These are phyloP conservation scores for Talaromyces verruculosus DNA, from an alignment of 2,329 filamentous ascomycete genomes.

Conservation along the genomic window DNA sequence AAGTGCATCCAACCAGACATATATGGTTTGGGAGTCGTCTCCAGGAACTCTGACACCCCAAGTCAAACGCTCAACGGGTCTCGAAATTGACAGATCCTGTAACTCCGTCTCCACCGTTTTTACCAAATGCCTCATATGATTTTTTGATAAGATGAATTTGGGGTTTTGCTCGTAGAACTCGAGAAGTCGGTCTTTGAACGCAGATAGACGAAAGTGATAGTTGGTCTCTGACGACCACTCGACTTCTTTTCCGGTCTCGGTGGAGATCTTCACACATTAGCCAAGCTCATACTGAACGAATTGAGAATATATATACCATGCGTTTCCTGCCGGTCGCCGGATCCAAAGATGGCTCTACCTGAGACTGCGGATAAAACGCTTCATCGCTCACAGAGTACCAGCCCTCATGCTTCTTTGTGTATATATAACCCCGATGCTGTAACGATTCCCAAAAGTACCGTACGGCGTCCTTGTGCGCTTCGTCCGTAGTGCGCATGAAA, in stretches of 20 bases:
- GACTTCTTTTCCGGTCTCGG: constrained; percentile 87
- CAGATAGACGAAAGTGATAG: constrained; percentile 90
- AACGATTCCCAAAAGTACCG: constrained; percentile 86
- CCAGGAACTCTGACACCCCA: constrained; percentile 91
- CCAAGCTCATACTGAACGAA: not conserved
- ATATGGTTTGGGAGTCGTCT: constrained; percentile 84
- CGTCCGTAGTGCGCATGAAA: constrained; percentile 90
- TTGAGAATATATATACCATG: constrained; percentile 54
- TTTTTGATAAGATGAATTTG: constrained; percentile 69
- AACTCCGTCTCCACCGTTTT: constrained; percentile 69
- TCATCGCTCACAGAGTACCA: constrained; percentile 98
- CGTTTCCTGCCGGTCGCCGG: constrained; percentile 79
- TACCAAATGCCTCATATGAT: constrained; percentile 56
- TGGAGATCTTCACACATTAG: constrained; percentile 55
- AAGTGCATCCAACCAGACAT: constrained; percentile 96
- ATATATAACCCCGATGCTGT: constrained; percentile 72
- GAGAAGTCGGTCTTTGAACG: constrained; percentile 74
- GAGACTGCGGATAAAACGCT: constrained; percentile 82
- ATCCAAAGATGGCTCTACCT: constrained; percentile 72
- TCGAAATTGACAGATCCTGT: constrained; percentile 83
- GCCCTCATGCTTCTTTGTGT: constrained; percentile 81
- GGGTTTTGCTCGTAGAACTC: constrained; percentile 77
- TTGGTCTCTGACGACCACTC: constrained; percentile 93
- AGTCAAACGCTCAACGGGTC: constrained; percentile 70
- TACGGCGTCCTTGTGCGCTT: constrained; percentile 77